Evolutionary conservation across 176 grass and related monocot genomes (phyloP).

Genomic region (Musa acuminata): DNA sequence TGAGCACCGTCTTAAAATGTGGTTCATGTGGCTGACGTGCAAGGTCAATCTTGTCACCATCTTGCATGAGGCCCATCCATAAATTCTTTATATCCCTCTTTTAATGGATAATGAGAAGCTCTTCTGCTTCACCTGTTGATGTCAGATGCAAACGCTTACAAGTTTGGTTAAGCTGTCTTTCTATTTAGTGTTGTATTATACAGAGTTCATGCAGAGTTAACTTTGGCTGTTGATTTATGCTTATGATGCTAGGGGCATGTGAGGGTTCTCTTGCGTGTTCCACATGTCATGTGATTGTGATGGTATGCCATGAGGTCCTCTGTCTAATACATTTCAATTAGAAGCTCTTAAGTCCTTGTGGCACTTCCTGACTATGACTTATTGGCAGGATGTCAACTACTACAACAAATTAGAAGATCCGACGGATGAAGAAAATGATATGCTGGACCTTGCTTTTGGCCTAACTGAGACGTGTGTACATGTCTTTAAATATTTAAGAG

Average conservation of each 20-base stretch:
- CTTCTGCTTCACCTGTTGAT: too few species aligned
- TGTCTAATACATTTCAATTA: neutral
- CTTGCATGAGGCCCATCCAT: too few species aligned
- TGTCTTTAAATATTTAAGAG: neutral
- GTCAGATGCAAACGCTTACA: too few species aligned
- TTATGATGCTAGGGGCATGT: constrained; percentile 63
- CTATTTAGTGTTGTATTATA: too few species aligned
- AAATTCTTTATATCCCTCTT: too few species aligned
- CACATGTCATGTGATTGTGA: constrained; percentile 93
- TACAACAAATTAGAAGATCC: constrained; percentile 96
- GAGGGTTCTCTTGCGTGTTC: constrained; percentile 93
- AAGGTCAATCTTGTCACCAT: too few species aligned
- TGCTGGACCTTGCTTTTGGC: constrained; percentile 96
- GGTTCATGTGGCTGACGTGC: neutral
- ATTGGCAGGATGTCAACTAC: constrained; percentile 56
- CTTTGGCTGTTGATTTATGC: neutral
- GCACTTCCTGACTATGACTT: constrained; percentile 6
- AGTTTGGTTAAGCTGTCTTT: too few species aligned
- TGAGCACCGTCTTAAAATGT: neutral
- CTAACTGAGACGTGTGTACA: constrained; percentile 75
- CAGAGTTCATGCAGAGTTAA: too few species aligned
- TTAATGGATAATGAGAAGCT: too few species aligned
- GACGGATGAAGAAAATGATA: constrained; percentile 97
- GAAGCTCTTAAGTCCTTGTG: neutral
- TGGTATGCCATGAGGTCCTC: constrained; percentile 39